A percentile compares a stretch with the other conserved stretches of the same genome.
phyloP scores from a whole-genome alignment of 208 protist genomes.

The Trypanosoma lewisi region DNA sequence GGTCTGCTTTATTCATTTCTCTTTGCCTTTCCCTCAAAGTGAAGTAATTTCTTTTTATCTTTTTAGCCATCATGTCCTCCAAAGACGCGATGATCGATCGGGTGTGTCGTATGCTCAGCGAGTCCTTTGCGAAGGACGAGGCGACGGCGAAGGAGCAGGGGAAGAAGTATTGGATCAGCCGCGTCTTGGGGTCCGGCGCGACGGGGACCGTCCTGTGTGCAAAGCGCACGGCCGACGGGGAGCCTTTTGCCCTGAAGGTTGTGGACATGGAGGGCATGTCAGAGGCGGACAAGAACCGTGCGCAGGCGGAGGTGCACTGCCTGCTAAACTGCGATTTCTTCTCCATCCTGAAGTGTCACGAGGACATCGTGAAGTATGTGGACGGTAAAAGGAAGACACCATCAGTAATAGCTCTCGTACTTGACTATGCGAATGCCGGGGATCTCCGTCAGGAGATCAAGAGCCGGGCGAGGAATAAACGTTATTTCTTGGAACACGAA shows the following conservation, averaged over 20 bases:
- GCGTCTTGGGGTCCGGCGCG: no score
- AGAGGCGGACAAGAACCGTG: slow-evolving; percentile 67
- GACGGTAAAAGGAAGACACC: slow-evolving; percentile 53
- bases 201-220: slow-evolving; percentile 16
- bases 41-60: neutral
- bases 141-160: no score
- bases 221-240: slow-evolving; percentile 39
- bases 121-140: slow-evolving; percentile 71
- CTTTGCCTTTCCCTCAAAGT: no score
- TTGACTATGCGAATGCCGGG: slow-evolving; percentile 85
- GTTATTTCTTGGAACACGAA: slow-evolving; percentile 67
- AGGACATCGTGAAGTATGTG: slow-evolving; percentile 55
- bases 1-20: no score
- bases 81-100: slow-evolving; percentile 73
- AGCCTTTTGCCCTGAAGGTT: slow-evolving; percentile 66
- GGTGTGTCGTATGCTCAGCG: slow-evolving; percentile 61
- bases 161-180: no score
- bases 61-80: slow-evolving; percentile 32
- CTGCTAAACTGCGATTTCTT: slow-evolving; percentile 75
- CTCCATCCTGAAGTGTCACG: slow-evolving; percentile 81
- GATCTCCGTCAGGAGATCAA: slow-evolving; percentile 81
- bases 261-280: slow-evolving; percentile 78
- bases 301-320: slow-evolving; percentile 65
- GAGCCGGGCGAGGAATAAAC: slow-evolving; percentile 31
- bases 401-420: slow-evolving; percentile 69